Conservation (phyloP, 2,329 filamentous ascomycete species). For the Botrytis tulipae region DNA sequence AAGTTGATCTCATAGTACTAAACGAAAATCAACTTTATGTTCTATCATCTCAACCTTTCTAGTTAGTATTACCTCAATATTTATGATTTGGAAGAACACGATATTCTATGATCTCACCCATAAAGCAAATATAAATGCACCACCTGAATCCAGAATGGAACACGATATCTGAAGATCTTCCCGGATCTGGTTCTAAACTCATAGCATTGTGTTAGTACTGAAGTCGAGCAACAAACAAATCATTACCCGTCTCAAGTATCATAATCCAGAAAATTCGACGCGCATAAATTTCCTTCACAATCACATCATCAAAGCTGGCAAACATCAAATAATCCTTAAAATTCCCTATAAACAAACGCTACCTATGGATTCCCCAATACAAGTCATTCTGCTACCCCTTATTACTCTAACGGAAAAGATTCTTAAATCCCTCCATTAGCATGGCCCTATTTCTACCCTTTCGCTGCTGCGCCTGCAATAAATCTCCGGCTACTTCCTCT, state of each 20-base stretch:
- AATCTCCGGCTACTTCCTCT: conserved; percentile 18
- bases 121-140: not conserved
- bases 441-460: conserved; percentile 29
- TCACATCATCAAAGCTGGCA: not conserved
- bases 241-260: not conserved
- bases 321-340: not conserved
- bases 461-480: conserved; percentile 22
- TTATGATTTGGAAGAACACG: not conserved
- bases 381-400: not conserved
- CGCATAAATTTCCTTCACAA: not conserved
- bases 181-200: not conserved
- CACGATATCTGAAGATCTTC: not conserved
- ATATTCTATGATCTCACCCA: not conserved
- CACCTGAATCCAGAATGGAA: not conserved
- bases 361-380: not conserved
- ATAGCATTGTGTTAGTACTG: not conserved
- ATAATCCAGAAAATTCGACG: too few species aligned
- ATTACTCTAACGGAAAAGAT: conserved; percentile 34
- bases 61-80: not conserved
- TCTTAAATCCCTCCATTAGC: conserved; percentile 34
- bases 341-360: not conserved
- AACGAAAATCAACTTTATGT: not conserved
- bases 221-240: not conserved
- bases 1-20: not conserved
- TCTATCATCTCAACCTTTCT: not conserved